A percentile compares a stretch with the other conserved stretches of the same genome.
These are phyloP conservation scores for Ammopiptanthus mongolicus DNA, from an alignment of 306 rosid genomes.

Conservation along the genomic window DNA sequence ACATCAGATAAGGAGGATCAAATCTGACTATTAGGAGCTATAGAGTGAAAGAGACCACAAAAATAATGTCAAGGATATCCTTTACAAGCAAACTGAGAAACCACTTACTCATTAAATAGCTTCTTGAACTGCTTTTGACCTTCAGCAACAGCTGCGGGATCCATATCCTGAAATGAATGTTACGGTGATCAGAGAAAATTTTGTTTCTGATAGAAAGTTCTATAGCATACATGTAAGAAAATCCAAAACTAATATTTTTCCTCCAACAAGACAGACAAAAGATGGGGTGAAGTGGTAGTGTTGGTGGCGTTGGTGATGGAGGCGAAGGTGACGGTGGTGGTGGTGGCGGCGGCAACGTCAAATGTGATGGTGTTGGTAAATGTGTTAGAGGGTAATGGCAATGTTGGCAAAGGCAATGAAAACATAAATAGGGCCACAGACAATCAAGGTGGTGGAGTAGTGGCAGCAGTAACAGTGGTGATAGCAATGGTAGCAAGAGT, in stretches of 20 bases:
- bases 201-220: neutral
- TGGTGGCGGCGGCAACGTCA: too few species aligned
- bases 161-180: conserved; percentile 24
- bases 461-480: too few species aligned
- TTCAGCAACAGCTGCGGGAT: conserved; percentile 19
- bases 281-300: neutral
- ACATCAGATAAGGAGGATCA: neutral
- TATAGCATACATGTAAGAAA: neutral
- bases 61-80: neutral
- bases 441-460: neutral
- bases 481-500: neutral
- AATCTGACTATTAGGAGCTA: neutral
- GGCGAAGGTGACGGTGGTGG: too few species aligned
- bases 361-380: neutral
- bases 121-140: conserved; percentile 24
- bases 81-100: neutral
- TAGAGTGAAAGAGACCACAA: neutral
- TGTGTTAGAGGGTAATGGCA: neutral
- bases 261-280: neutral
- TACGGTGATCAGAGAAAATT: neutral
- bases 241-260: neutral
- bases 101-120: conserved; percentile 33
- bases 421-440: neutral
- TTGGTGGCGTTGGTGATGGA: neutral
- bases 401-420: neutral